Conservation (phyloP, 257 asterid genomes). For the Parsonsia alboflavescens region DNA sequence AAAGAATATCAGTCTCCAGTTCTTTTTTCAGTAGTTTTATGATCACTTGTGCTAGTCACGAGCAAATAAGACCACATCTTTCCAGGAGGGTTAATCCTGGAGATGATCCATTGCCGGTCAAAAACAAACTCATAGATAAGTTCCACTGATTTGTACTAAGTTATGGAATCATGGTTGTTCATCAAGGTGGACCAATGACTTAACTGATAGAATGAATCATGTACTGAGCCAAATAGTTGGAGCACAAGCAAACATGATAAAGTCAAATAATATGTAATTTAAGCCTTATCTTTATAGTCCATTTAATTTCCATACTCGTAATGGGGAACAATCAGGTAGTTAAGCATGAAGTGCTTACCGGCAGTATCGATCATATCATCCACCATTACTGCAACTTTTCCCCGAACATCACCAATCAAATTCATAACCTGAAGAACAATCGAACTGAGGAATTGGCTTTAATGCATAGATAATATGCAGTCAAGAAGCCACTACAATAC, state of each 20-base stretch:
- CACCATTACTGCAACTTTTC: conserved; percentile 92
- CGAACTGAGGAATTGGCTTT: conserved; percentile 16
- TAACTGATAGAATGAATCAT: not conserved
- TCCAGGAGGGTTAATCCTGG: no score
- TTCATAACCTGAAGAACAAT: conserved; percentile 65
- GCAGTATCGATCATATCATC: conserved; percentile 98
- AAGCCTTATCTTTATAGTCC: not conserved
- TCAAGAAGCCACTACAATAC: not conserved
- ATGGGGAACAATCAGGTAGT: not conserved
- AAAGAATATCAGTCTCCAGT: not conserved
- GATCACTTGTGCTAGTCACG: not conserved
- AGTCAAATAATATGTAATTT: not conserved
- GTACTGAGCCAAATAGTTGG: not conserved
- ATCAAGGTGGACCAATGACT: not conserved
- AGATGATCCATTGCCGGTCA: not conserved
- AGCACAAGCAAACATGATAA: not conserved
- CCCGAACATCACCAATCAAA: conserved; percentile 85
- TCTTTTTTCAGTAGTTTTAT: not conserved
- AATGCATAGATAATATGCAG: not conserved
- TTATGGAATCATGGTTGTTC: not conserved
- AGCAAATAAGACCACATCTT: not conserved
- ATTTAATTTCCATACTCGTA: not conserved
- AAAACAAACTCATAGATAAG: not conserved
- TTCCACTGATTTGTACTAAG: not conserved
- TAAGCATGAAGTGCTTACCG: conserved; percentile 37